These are phyloP conservation scores for Dryas integrifolia DNA, from an alignment of 331 rosid species.

Conservation along the genomic window DNA sequence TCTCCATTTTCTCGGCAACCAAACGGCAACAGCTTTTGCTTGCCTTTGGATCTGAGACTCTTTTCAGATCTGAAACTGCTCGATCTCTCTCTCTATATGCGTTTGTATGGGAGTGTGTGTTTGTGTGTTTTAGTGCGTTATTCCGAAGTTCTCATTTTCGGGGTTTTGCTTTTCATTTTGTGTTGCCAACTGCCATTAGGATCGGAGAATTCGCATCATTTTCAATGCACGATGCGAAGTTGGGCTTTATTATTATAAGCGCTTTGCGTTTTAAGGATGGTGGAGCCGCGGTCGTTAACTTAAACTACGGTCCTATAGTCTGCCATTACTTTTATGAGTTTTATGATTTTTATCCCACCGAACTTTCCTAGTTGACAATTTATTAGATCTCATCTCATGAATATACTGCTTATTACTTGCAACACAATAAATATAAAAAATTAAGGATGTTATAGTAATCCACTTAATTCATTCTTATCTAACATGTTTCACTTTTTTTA, in stretches of 20 bases:
- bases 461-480: no score
- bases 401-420: no score
- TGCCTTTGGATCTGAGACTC: constrained; percentile 46
- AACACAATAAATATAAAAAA: no score
- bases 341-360: no score
- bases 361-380: no score
- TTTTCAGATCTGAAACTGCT: constrained; percentile 36
- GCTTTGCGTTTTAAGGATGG: background rate
- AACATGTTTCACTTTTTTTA: no score
- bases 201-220: constrained; percentile 29
- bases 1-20: constrained; percentile 64
- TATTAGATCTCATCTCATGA: no score
- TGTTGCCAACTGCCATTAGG: constrained; percentile 42
- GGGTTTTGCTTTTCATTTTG: constrained; percentile 12
- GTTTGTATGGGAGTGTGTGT: constrained; percentile 20
- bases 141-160: constrained; percentile 8
- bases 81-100: constrained; percentile 19
- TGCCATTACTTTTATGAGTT: no score
- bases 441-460: no score
- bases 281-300: no score
- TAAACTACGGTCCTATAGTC: no score
- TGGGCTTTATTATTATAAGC: background rate
- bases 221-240: background rate
- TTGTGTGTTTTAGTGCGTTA: background rate
- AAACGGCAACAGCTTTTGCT: constrained; percentile 29